Percentiles rank a stretch among this genome's conserved stretches.
These are phyloP conservation scores for Daldinia vernicosa DNA, from an alignment of 495 filamentous ascomycete species.

Conservation along the genomic window DNA sequence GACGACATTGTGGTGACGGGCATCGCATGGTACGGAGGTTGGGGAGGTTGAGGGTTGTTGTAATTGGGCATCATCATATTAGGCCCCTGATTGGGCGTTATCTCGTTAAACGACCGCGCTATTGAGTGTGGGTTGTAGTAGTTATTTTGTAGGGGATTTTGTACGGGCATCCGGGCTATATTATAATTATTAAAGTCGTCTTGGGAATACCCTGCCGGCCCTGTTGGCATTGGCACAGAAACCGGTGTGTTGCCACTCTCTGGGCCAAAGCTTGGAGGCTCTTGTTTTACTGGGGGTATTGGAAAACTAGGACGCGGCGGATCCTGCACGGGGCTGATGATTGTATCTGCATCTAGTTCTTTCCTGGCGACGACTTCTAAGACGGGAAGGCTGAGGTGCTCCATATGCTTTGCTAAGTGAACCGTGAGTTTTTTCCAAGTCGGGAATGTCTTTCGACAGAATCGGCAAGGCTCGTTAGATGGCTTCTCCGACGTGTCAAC, in stretches of 20 bases:
- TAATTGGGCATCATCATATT: constrained; percentile 41
- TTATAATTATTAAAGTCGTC: constrained; percentile 28
- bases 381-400: constrained; percentile 88
- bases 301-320: constrained; percentile 54
- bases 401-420: constrained; percentile 97
- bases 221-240: constrained; percentile 1
- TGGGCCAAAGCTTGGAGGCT: constrained; percentile 39
- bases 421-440: constrained; percentile 96
- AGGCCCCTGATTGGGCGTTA: constrained; percentile 28
- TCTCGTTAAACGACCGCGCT: constrained; percentile 27
- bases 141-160: constrained; percentile 22
- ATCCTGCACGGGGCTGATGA: constrained; percentile 71
- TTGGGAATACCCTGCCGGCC: constrained; percentile 35
- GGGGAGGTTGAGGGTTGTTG: constrained; percentile 31
- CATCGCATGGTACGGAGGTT: constrained; percentile 36
- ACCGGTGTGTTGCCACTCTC: constrained; percentile 10
- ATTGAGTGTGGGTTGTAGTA: constrained; percentile 36
- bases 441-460: constrained; percentile 83
- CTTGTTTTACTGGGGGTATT: constrained; percentile 48
- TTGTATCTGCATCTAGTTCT: constrained; percentile 65
- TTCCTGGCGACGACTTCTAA: constrained; percentile 73
- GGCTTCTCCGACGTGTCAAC: constrained; percentile 71
- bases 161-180: constrained; percentile 25
- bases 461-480: constrained; percentile 85
- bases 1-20: constrained; percentile 36